These are phyloP conservation scores for Soucietia sequanensis DNA, from an alignment of 805 yeast species.

Conservation along the genomic window DNA sequence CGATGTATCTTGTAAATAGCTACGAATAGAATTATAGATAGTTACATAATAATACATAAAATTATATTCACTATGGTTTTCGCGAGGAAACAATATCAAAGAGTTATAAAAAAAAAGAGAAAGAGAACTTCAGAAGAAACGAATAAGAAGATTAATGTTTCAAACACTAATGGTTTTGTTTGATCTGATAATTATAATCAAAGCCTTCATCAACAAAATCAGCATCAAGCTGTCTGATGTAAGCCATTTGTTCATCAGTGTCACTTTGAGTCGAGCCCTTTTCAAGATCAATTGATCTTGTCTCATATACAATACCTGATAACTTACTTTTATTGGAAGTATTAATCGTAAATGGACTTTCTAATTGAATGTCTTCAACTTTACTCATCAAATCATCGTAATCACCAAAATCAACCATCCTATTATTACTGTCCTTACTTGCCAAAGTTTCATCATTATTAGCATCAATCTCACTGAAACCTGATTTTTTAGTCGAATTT, in stretches of 20 bases:
- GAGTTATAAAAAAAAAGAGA: no score
- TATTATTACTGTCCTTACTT: not conserved
- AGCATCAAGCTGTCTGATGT: no score
- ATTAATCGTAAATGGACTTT: not conserved
- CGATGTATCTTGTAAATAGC: conserved; percentile 4
- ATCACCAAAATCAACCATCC: not conserved
- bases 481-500: not conserved
- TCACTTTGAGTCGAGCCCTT: no score
- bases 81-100: no score
- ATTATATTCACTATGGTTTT: no score
- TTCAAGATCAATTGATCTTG: not conserved
- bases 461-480: not conserved
- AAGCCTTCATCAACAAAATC: conserved; percentile 10
- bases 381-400: not conserved
- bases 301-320: not conserved
- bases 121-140: no score
- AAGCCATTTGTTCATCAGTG: no score
- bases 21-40: conserved; percentile 1
- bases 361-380: not conserved
- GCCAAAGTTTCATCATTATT: not conserved
- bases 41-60: not conserved
- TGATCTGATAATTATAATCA: conserved; percentile 14
- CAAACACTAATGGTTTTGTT: conserved; percentile 5
- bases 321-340: not conserved
- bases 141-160: no score